phyloP scores from a whole-genome alignment of 352 stramenopile species.

The Plasmopara viticola region DNA sequence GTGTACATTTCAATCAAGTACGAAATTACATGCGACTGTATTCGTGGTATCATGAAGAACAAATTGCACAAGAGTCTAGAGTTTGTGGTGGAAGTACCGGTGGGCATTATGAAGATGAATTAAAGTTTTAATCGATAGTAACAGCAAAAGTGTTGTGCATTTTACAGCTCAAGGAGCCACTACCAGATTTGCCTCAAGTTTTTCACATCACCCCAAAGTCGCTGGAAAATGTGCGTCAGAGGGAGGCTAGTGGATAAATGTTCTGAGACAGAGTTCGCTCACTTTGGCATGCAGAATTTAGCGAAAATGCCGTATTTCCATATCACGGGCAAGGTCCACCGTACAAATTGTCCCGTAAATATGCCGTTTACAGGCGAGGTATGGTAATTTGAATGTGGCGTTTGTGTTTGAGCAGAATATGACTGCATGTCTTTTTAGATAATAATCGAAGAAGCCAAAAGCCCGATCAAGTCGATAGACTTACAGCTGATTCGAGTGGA shows the following conservation, averaged over 20 bases:
- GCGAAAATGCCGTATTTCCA: constrained; percentile 67
- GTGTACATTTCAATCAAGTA: constrained; percentile 90
- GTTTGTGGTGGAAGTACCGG: constrained; percentile 89
- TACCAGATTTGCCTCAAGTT: constrained; percentile 55
- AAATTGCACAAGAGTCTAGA: constrained; percentile 80
- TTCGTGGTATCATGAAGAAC: constrained; percentile 85
- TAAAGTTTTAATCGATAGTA: background rate
- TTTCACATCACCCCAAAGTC: constrained; percentile 83
- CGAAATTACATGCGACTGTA: constrained; percentile 77
- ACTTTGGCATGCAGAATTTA: constrained; percentile 27
- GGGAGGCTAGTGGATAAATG: constrained; percentile 10
- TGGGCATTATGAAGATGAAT: constrained; percentile 13
- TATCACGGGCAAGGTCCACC: constrained; percentile 78
- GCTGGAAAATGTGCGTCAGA: constrained; percentile 73
- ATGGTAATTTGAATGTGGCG: background rate
- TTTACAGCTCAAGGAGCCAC: constrained; percentile 40
- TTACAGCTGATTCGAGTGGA: constrained; percentile 89
- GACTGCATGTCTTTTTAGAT: constrained; percentile 31
- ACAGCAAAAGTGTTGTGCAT: background rate
- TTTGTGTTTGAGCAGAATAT: constrained; percentile 7
- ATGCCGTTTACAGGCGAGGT: constrained; percentile 87
- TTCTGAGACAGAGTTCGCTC: too few relatives aligned
- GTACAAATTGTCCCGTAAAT: constrained; percentile 87
- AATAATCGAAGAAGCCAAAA: constrained; percentile 67
- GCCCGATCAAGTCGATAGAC: constrained; percentile 83